Evolutionary conservation across 257 asterid species (phyloP).

Genomic region (Ophiorrhiza pumila): DNA sequence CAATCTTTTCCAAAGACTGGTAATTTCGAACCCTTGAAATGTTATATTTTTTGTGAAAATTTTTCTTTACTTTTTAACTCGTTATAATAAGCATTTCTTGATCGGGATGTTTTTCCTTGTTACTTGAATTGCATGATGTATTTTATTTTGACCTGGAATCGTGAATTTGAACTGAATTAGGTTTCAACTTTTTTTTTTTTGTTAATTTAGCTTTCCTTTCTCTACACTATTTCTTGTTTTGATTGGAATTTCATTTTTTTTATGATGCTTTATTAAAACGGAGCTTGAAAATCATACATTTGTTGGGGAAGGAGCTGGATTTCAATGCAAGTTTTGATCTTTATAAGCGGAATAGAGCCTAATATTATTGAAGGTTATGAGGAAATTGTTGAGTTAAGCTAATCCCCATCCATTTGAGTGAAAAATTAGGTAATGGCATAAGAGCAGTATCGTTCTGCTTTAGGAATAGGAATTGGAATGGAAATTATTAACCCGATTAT

Average conservation of each 20-base stretch:
- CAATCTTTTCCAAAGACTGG: conserved; percentile 60
- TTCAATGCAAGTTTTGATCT: neutral
- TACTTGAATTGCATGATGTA: neutral
- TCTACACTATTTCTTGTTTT: neutral
- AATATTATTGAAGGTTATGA: neutral
- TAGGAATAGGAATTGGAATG: too few relatives aligned
- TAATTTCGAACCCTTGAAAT: conserved; percentile 21
- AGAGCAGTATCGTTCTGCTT: too few relatives aligned
- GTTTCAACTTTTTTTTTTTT: neutral
- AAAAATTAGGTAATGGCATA: neutral
- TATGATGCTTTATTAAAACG: neutral
- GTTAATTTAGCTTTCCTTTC: neutral
- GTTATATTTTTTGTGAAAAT: neutral
- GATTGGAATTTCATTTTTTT: neutral
- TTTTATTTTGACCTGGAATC: neutral
- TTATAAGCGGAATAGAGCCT: neutral
- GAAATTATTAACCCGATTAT: too few relatives aligned
- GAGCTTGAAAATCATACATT: neutral
- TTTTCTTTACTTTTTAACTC: neutral
- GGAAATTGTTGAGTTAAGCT: neutral
- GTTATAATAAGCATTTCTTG: neutral
- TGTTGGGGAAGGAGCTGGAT: neutral
- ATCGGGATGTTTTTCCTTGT: neutral
- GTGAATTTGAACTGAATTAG: neutral
- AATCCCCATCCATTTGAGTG: too few relatives aligned